Base-by-base conservation (phyloP, 768 basidiomycete genomes). In the Sarcomyxa edulis region DNA sequence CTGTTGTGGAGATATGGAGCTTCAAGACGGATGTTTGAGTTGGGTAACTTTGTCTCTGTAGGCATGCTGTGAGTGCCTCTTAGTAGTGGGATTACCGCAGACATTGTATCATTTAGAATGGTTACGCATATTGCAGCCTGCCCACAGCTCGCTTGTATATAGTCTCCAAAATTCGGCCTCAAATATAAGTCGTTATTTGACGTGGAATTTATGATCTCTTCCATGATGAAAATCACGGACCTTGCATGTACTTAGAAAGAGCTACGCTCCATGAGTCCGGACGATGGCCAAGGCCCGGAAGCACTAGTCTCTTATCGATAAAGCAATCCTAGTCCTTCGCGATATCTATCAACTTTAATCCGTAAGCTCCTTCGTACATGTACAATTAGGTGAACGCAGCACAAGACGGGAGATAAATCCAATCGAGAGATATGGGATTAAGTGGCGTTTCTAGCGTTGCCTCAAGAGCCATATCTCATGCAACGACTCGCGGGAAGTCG, bases 1-100 rank as follows among this genome's bases (percentile, higher is more conserved):
- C 87, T 37, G 80, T 87, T 14, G 76, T 94, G 60, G 94, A 95
- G 70, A 78, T 94, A 37, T 84, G 89, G 79, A 83, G 76, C 48
- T 78, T 85, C 62, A 64, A 67, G 51, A 73, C 75, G n/a, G 15
- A 30, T 7, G 25, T 32, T 28, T 28, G n/a, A n/a, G n/a, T n/a
- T n/a, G n/a, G n/a, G n/a, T n/a, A n/a, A n/a, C n/a, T n/a, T n/a
- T n/a, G n/a, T n/a, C n/a, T n/a, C n/a, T n/a, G n/a, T n/a, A n/a
- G n/a, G n/a, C n/a, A n/a, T n/a, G n/a, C n/a, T n/a, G n/a, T n/a
- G n/a, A n/a, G n/a, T n/a, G 26, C 6, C 21, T 18, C 14, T 11
- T 35, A 11, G 18, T 11, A 11, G 33, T 19, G 8, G 33, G 16
- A 12, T 23, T 35, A 12, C 11, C n/a, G 5, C 24, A 23, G 24